Evolutionary conservation across 768 basidiomycete species (phyloP).

Genomic region (Albatrellus ellisii): DNA sequence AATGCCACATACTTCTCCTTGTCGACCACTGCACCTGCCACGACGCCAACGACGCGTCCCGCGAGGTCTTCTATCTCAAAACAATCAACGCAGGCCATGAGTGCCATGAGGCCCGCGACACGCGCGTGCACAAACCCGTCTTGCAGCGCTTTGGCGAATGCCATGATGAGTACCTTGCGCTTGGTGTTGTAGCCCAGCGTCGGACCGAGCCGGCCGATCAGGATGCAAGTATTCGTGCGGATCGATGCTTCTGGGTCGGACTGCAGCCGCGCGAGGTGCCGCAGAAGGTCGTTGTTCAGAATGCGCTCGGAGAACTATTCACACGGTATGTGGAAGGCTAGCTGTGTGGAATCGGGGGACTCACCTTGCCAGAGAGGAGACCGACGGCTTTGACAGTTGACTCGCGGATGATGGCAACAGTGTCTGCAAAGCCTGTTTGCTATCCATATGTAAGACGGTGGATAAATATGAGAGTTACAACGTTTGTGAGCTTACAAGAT

Average conservation of each 20-base stretch:
- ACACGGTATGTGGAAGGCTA: neutral
- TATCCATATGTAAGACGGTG: conserved; percentile 19
- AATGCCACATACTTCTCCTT: conserved; percentile 68
- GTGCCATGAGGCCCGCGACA: conserved; percentile 89
- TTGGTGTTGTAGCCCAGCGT: conserved; percentile 80
- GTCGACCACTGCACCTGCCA: conserved; percentile 72
- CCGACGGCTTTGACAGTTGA: conserved; percentile 85
- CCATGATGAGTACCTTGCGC: conserved; percentile 92
- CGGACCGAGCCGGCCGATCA: conserved; percentile 84
- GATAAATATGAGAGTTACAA: too few species aligned
- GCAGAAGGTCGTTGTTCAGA: conserved; percentile 91
- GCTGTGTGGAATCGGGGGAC: conserved; percentile 3
- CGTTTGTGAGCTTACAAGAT: conserved; percentile 62
- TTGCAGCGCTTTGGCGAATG: conserved; percentile 80
- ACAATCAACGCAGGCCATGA: conserved; percentile 88
- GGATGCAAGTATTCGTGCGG: conserved; percentile 93
- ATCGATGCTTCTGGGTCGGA: conserved; percentile 89
- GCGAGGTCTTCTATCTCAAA: conserved; percentile 86
- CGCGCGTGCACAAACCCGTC: conserved; percentile 88
- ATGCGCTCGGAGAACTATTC: conserved; percentile 76
- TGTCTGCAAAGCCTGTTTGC: conserved; percentile 96
- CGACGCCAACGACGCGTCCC: conserved; percentile 76
- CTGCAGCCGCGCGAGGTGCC: conserved; percentile 87
- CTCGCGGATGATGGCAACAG: conserved; percentile 87
- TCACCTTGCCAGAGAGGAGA: conserved; percentile 73